Conservation (phyloP, 805 yeast species). For the Candida manassasensis region DNA sequence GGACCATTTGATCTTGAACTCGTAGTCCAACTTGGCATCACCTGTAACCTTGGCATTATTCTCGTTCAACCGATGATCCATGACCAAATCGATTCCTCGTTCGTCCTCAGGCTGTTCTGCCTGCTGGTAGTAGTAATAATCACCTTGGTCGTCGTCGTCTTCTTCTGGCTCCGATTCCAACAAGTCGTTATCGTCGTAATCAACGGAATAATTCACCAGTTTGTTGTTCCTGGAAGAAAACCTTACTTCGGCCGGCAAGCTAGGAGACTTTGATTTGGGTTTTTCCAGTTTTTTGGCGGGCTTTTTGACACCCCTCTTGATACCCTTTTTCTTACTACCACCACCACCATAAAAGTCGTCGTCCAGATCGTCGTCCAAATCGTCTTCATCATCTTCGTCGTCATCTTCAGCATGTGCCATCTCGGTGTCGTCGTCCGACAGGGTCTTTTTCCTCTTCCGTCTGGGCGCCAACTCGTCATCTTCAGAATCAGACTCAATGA, state of each 20-base stretch:
- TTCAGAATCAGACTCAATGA: constrained; percentile 32
- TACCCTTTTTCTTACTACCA: constrained; percentile 34
- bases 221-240: constrained; percentile 70
- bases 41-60: constrained; percentile 38
- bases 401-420: constrained; percentile 8
- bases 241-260: constrained; percentile 47
- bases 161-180: constrained; percentile 40
- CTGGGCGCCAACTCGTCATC: constrained; percentile 29
- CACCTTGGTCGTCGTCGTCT: constrained; percentile 27
- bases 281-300: constrained; percentile 11
- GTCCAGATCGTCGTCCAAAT: constrained; percentile 6
- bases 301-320: constrained; percentile 21
- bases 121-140: constrained; percentile 32
- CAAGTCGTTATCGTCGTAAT: constrained; percentile 56
- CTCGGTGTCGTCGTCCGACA: constrained; percentile 15
- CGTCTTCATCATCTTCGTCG: constrained; percentile 14
- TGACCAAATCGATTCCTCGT: constrained; percentile 32
- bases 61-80: constrained; percentile 36
- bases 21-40: constrained; percentile 56
- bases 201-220: constrained; percentile 73
- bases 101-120: constrained; percentile 31
- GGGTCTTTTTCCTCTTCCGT: constrained; percentile 18
- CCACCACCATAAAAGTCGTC: constrained; percentile 19
- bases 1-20: constrained; percentile 76
- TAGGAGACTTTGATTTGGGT: not conserved